Evolutionary conservation across 2,329 filamentous ascomycete genomes (phyloP), one percentile per base, ranked within the genome.

Genomic region (Monosporascus sp.): DNA sequence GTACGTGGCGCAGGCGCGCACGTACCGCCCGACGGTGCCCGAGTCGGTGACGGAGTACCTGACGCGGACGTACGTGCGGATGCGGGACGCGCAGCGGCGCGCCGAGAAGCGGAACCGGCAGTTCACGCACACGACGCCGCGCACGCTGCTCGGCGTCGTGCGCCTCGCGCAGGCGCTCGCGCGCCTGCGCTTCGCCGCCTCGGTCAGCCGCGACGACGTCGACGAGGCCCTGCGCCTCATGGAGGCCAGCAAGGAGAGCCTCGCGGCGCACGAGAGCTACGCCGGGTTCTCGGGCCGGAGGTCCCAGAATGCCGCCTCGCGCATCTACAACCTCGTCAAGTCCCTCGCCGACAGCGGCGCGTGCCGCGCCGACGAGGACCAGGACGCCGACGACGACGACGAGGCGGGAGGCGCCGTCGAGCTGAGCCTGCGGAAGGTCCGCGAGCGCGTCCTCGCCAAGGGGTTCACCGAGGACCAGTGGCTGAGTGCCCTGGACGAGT

Each of bases 381-480:
- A 81, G 27, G 79, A 69, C 62, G 81, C 62, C 77, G 88, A 74
- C 5, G 79, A 79, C 0, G 78, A 79, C 3, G 78, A 79, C 20
- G 77, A 65, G 44, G 56, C 57, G 17, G 52, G 50, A 20, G 65
- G 75, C 37, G 77, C 79, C 17, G 69, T 81, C 20, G 92, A 97
- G 72, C 75, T 99, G 64, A 94, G 87, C 71, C 82, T 99, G 77
- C 83, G 88, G 61, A 88, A 91, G 72, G 90, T 99, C 56, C 84
- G 92, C 69, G 92, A 97, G 72, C 78, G 94, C 60, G 91, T 99
- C 31, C 80, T 97, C 64, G 94, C 92, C 51, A 97, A 96, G 81
- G 94, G 94, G 3, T 99, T 97, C 72, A 99, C 93, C 0, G 87
- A 91, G 60, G 91, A 97, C 71, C 92, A 99, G 72, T 91, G 96